phyloP scores from a whole-genome alignment of 371 early-diverging fungal genomes.

The Smittium mucronatum region DNA sequence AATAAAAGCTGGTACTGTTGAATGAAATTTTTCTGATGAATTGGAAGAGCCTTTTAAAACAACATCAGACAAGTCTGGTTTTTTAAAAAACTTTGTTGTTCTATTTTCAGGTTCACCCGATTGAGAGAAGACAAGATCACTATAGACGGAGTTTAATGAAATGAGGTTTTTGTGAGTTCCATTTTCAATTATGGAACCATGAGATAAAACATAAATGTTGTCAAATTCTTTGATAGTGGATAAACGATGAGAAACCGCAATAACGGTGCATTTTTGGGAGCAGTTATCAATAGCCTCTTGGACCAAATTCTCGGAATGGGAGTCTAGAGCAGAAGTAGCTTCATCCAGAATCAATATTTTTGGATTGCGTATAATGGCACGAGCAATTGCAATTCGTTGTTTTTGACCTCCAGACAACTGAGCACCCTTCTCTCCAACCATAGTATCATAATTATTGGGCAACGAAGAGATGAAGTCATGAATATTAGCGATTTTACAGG shows the following conservation, averaged over 20 bases:
- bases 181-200: conserved; percentile 50
- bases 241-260: conserved; percentile 82
- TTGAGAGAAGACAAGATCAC: not conserved
- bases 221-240: conserved; percentile 46
- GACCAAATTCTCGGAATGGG: conserved; percentile 75
- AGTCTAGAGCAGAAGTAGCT: conserved; percentile 56
- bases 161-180: conserved; percentile 39
- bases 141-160: not conserved
- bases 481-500: conserved; percentile 52
- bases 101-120: not conserved
- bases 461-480: conserved; percentile 62
- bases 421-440: conserved; percentile 38
- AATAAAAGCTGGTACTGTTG: not conserved
- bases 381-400: conserved; percentile 36
- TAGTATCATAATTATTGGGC: conserved; percentile 60
- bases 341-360: conserved; percentile 50
- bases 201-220: conserved; percentile 62
- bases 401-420: conserved; percentile 44
- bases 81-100: not conserved
- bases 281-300: conserved; percentile 78
- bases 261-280: conserved; percentile 59
- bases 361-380: conserved; percentile 46
- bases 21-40: not conserved
- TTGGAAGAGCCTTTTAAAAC: not conserved
- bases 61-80: not conserved